Evolutionary conservation across 2,329 filamentous ascomycete species (phyloP).

Genomic region (Byssochlamys sp.): DNA sequence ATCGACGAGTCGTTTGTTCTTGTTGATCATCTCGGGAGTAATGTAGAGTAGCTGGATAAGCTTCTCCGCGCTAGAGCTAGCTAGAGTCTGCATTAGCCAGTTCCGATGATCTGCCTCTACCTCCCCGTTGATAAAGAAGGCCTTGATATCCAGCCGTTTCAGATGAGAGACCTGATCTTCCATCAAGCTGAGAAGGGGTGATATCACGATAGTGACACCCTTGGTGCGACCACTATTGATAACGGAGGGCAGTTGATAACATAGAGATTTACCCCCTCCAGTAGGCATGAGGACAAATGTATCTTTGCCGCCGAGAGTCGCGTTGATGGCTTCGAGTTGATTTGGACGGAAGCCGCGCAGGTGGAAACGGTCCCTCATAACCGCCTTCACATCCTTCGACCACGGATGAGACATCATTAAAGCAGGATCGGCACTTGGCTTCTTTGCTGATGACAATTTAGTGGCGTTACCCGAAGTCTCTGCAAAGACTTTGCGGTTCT

Average conservation of each 20-base stretch:
- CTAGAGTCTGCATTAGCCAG: constrained; percentile 56
- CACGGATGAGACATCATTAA: constrained; percentile 58
- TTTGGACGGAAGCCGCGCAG: constrained; percentile 81
- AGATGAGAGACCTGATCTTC: constrained; percentile 89
- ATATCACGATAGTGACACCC: constrained; percentile 90
- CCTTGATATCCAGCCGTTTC: constrained; percentile 62
- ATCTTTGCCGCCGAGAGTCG: constrained; percentile 76
- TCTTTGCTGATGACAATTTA: constrained; percentile 21
- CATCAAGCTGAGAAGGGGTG: constrained; percentile 89
- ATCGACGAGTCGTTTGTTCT: constrained; percentile 60
- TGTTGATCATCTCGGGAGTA: constrained; percentile 91
- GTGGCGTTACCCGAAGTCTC: constrained; percentile 33
- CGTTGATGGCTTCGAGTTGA: constrained; percentile 91
- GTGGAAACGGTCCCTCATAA: constrained; percentile 73
- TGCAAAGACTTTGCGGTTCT: constrained; percentile 28
- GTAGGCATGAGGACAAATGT: constrained; percentile 97
- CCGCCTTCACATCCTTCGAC: constrained; percentile 74
- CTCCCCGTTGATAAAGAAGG: constrained; percentile 72
- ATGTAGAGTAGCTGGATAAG: constrained; percentile 83
- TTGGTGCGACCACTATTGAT: constrained; percentile 66
- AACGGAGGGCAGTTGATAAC: constrained; percentile 87
- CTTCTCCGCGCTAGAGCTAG: constrained; percentile 57
- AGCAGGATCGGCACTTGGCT: constrained; percentile 21
- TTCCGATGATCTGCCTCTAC: constrained; percentile 53
- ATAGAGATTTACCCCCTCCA: constrained; percentile 90